Evolutionary conservation across 2,329 filamentous ascomycete genomes (phyloP).

Genomic region (Botryotinia convoluta): DNA sequence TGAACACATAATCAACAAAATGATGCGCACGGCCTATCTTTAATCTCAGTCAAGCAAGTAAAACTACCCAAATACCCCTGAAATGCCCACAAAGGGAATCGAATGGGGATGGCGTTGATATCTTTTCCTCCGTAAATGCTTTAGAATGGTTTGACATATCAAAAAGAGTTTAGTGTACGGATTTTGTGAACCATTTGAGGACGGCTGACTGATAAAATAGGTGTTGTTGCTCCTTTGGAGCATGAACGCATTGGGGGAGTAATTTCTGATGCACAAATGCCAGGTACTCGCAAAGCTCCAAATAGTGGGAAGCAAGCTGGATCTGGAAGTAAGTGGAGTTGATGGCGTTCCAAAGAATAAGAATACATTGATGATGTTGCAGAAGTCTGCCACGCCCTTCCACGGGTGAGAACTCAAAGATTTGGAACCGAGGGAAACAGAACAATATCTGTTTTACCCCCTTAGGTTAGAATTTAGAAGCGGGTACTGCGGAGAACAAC

Average conservation of each 20-base stretch:
- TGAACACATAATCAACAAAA: conserved; percentile 3
- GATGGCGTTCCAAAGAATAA: neutral
- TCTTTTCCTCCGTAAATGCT: neutral
- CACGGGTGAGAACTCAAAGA: neutral
- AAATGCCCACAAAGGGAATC: neutral
- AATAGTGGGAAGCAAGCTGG: neutral
- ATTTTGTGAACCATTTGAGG: neutral
- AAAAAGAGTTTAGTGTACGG: neutral
- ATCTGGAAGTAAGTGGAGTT: too few relatives aligned
- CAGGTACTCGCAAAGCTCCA: too few relatives aligned
- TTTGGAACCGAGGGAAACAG: neutral
- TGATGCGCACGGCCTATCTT: conserved; percentile 7
- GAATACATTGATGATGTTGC: neutral
- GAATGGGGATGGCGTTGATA: neutral
- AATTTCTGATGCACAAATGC: too few relatives aligned
- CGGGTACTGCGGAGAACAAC: conserved; percentile 15
- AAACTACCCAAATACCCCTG: conserved; percentile 10
- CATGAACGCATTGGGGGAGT: neutral
- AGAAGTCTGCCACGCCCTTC: neutral
- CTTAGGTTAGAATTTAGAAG: neutral
- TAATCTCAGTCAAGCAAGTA: conserved; percentile 2
- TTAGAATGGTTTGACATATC: neutral
- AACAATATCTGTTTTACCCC: neutral
- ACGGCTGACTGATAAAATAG: neutral
- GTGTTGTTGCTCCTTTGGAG: neutral